Evolutionary conservation across 2,329 filamentous ascomycete species (phyloP), one percentile per base, ranked within the genome.

Genomic region (Mycosphaerella sp.): DNA sequence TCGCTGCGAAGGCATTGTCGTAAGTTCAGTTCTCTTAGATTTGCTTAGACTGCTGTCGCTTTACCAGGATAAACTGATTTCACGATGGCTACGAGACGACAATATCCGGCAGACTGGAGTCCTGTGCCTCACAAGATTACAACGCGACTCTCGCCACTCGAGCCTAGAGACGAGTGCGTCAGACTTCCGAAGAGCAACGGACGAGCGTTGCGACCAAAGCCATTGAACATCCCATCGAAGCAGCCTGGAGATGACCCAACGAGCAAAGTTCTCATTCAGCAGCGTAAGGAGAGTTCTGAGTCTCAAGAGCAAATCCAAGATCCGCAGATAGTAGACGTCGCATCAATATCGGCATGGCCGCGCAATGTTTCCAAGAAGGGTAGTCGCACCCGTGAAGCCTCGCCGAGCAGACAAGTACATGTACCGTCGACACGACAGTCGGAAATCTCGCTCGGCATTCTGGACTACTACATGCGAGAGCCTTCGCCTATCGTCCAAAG

Each of bases 391-490:
- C 27, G 44, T 16, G 44, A 49, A 32, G 35, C 43, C 2, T 55
- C 59, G 5, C 56, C 54, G 6, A 59, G 56, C 14, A 44, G n/a
- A n/a, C n/a, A n/a, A n/a, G n/a, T 56, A 2, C 21, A 21, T 21
- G 21, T 56, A 2, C 32, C 52, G 10, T 63, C 62, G 30, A 49
- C 57, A 6, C 46, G 55, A 28, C 60, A 60, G 34, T 66, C 63
- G 2, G 62, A 65, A 44, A 59, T 64, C 32, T 66, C 63, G 2
- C 57, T 64, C 13, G 63, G 63, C 6, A 61, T 66, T n/a, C 21
- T 66, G 14, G 64, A 66, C 43, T 66, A 62, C 43, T 66, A 66
- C 43, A 60, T 60, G 6, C 44, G 56, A 16, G 60, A 60, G 16
- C 50, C 50, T n/a, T 57, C 57, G 4, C 57, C 61, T 2, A 48